These are phyloP conservation scores for Diaporthe caulivora DNA, from an alignment of 2,329 filamentous ascomycete species.

Conservation along the genomic window DNA sequence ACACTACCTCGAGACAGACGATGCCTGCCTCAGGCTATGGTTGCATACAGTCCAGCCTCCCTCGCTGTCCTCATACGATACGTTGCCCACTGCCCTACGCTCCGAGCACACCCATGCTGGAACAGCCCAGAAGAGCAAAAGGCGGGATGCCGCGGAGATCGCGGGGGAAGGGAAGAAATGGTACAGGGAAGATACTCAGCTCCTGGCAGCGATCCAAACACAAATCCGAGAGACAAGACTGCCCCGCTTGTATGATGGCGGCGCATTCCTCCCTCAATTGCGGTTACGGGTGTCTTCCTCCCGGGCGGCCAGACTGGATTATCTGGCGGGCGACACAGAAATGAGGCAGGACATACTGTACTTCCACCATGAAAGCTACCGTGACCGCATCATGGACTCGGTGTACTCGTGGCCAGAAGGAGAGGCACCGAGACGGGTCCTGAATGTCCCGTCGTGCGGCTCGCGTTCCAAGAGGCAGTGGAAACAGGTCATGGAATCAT, in stretches of 20 bases:
- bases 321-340: background rate
- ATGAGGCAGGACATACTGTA: background rate
- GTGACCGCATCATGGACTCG: background rate
- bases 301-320: background rate
- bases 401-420: constrained; percentile 28
- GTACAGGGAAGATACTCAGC: constrained; percentile 22
- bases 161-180: constrained; percentile 27
- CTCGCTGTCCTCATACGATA: constrained; percentile 19
- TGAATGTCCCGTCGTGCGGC: constrained; percentile 12
- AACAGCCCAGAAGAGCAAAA: background rate
- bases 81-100: constrained; percentile 10
- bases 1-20: constrained; percentile 44
- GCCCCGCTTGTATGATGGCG: constrained; percentile 26
- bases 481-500: background rate
- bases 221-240: background rate
- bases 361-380: background rate
- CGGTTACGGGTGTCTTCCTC: background rate
- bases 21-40: constrained; percentile 40
- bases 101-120: background rate
- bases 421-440: constrained; percentile 9
- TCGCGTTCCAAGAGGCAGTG: constrained; percentile 6
- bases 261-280: constrained; percentile 4
- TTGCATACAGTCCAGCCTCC: constrained; percentile 33
- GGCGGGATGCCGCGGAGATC: background rate
- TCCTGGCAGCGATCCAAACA: constrained; percentile 6